A percentile compares a stretch with the other conserved stretches of the same genome.
phyloP scores from a whole-genome alignment of 1,139 yeast genomes.

The Yamadazyma mexicana region DNA sequence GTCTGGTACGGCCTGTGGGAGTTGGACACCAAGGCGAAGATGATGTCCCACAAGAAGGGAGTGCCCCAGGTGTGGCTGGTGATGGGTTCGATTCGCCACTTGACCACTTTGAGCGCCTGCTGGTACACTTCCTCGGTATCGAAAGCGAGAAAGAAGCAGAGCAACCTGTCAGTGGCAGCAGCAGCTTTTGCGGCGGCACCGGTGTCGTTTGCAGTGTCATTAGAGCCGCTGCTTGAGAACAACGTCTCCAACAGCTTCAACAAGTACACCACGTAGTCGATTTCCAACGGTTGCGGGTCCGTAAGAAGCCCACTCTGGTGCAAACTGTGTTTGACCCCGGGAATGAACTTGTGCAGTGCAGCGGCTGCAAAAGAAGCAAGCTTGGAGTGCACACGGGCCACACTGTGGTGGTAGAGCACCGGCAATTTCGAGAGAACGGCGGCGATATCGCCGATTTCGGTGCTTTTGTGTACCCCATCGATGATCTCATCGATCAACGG shows the following conservation, averaged over 20 bases:
- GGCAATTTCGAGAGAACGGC: conserved; percentile 19
- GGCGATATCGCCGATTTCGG: conserved; percentile 15
- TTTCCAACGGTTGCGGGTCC: background rate
- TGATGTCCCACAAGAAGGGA: conserved; percentile 43
- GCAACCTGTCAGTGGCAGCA: conserved; percentile 11
- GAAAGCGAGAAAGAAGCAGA: conserved; percentile 13
- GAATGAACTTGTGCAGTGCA: conserved; percentile 22
- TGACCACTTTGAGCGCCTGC: conserved; percentile 35
- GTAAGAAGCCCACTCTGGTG: conserved; percentile 1
- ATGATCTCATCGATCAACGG: conserved; percentile 17
- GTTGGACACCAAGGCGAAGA: conserved; percentile 35
- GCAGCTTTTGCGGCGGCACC: too few species aligned
- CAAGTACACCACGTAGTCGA: conserved; percentile 13
- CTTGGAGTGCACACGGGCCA: conserved; percentile 14
- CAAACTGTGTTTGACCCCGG: conserved; percentile 15
- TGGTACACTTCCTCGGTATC: conserved; percentile 32
- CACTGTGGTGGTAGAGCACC: conserved; percentile 18
- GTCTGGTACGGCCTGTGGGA: conserved; percentile 31
- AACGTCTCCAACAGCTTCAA: conserved; percentile 12
- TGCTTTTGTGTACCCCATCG: conserved; percentile 8
- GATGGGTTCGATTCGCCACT: conserved; percentile 49
- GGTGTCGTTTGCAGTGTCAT: too few species aligned
- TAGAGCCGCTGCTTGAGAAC: conserved; percentile 5
- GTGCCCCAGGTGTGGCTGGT: conserved; percentile 21
- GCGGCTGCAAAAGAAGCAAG: conserved; percentile 16